Evolutionary conservation across 768 basidiomycete species (phyloP), one percentile per base, ranked within the genome.

Genomic region (Russula abietina): DNA sequence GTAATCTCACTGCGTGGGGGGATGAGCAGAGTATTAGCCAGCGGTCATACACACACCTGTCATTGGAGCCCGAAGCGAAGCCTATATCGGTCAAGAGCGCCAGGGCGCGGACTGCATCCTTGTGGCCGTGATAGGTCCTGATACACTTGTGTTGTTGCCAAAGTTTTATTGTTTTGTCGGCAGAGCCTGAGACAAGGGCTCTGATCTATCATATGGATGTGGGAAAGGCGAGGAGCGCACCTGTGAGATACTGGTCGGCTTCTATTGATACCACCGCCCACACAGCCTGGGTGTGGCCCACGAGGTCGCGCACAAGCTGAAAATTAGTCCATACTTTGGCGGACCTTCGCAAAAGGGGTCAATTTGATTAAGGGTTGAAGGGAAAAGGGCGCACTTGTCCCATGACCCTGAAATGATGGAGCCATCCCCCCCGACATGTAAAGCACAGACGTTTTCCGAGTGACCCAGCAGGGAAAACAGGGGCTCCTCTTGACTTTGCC

Each of bases 61-160:
- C 97, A 69, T 99, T 98, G 17, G 90, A 91, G 66, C 91, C 96
- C 48, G 93, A 97, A 54, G 91, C 97, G 72, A 99, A 99, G 7
- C 93, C 91, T 65, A 92, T 84, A 71, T 93, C 89, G 16, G 88
- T 85, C 28, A 95, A 79, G 56, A 90, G 73, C 2, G 88, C 84
- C 38, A 99, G 75, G 7, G 87, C 89, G 65, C 97, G 86, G 19
- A 99, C 96, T 49, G 93, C 93, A 70, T 96, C 94, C 65, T 81
- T 85, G 73, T 99, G 97, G 2, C 95, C 96, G 41, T 79, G 79
- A 72, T 85, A 98, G 11, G 87, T 91, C 49, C 83, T 83, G 11
- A 93, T 66, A 28, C 75, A 77, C 73, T 91, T 91, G 73, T 89
- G 84, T 67, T 86, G 80, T 57, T 84, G 76, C 91, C 94, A 98